Percentiles rank a stretch among this genome's conserved stretches.
phyloP scores from a whole-genome alignment of 257 asterid species.

The Capsicum rhomboideum region DNA sequence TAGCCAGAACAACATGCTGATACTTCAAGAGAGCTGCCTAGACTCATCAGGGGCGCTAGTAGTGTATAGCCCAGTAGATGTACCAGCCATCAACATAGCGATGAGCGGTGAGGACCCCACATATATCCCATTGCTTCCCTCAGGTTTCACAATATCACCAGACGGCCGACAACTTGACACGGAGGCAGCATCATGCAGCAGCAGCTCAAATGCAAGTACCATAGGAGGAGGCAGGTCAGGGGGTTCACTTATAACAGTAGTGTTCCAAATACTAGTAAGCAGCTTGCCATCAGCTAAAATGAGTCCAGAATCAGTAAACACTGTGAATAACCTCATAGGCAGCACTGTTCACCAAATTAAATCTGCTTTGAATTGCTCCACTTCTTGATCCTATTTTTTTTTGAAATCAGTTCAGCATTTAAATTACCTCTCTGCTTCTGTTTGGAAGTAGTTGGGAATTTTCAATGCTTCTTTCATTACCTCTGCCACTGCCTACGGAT shows the following conservation, averaged over 20 bases:
- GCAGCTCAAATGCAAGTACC: neutral
- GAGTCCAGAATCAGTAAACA: slow-evolving; percentile 79
- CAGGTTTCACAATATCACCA: slow-evolving; percentile 77
- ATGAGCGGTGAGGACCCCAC: slow-evolving; percentile 94
- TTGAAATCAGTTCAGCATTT: slow-evolving; percentile 1
- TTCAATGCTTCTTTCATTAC: slow-evolving; percentile 47
- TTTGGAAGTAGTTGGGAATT: slow-evolving; percentile 45
- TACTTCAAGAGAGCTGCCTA: slow-evolving; percentile 89
- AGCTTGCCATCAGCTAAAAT: slow-evolving; percentile 64
- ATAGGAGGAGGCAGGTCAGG: slow-evolving; percentile 12
- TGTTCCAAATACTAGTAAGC: slow-evolving; percentile 79
- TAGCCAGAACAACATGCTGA: slow-evolving; percentile 80
- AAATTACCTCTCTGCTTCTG: neutral
- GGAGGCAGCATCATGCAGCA: slow-evolving; percentile 53
- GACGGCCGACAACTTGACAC: slow-evolving; percentile 32
- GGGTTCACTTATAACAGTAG: slow-evolving; percentile 73
- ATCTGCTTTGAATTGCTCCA: slow-evolving; percentile 64
- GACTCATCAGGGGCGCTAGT: slow-evolving; percentile 80
- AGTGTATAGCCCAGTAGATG: slow-evolving; percentile 77
- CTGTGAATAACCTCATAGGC: slow-evolving; percentile 69
- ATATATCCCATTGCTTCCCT: slow-evolving; percentile 64
- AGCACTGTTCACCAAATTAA: slow-evolving; percentile 84
- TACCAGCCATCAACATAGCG: slow-evolving; percentile 67
- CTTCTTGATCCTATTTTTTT: slow-evolving; percentile 25
- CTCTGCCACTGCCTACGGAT: slow-evolving; percentile 18